These are phyloP conservation scores for Podaxis sp. DNA, from an alignment of 768 basidiomycete genomes.

Conservation along the genomic window DNA sequence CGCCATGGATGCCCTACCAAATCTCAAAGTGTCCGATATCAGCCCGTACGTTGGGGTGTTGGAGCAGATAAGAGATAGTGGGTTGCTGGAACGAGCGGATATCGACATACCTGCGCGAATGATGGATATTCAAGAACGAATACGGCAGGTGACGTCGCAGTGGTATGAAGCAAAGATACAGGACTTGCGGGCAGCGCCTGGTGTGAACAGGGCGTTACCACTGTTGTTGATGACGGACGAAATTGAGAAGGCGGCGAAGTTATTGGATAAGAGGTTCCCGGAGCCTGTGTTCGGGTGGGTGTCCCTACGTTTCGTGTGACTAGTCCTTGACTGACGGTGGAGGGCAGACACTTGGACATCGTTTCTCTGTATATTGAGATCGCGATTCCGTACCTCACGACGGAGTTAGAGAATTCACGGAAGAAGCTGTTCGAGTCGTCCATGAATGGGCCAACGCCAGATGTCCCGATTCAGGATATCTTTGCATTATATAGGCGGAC, in stretches of 20 bases:
- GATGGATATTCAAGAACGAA: slow-evolving; percentile 62
- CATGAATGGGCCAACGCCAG: slow-evolving; percentile 83
- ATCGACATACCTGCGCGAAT: slow-evolving; percentile 70
- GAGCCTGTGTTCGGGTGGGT: slow-evolving; percentile 77
- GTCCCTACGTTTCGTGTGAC: background rate
- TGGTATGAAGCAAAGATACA: slow-evolving; percentile 64
- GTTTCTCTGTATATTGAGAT: slow-evolving; percentile 74
- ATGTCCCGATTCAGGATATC: slow-evolving; percentile 86
- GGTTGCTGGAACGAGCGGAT: slow-evolving; percentile 69
- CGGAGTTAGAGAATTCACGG: slow-evolving; percentile 66
- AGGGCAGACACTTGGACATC: slow-evolving; percentile 62
- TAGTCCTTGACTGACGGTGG: slow-evolving; percentile 7
- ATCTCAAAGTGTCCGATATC: slow-evolving; percentile 69
- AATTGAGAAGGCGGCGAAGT: slow-evolving; percentile 82
- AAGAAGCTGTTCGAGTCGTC: slow-evolving; percentile 79
- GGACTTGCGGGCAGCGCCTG: slow-evolving; percentile 65
- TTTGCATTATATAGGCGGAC: slow-evolving; percentile 83
- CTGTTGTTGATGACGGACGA: slow-evolving; percentile 84
- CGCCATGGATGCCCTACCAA: slow-evolving; percentile 72
- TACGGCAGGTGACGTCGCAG: slow-evolving; percentile 56
- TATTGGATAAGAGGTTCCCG: slow-evolving; percentile 83
- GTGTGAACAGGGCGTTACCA: slow-evolving; percentile 80
- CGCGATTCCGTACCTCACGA: slow-evolving; percentile 61
- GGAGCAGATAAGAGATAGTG: slow-evolving; percentile 68
- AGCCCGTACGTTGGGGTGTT: slow-evolving; percentile 63